Evolutionary conservation across 2,329 filamentous ascomycete species (phyloP).

Genomic region (Phyllosticta ampelicida): DNA sequence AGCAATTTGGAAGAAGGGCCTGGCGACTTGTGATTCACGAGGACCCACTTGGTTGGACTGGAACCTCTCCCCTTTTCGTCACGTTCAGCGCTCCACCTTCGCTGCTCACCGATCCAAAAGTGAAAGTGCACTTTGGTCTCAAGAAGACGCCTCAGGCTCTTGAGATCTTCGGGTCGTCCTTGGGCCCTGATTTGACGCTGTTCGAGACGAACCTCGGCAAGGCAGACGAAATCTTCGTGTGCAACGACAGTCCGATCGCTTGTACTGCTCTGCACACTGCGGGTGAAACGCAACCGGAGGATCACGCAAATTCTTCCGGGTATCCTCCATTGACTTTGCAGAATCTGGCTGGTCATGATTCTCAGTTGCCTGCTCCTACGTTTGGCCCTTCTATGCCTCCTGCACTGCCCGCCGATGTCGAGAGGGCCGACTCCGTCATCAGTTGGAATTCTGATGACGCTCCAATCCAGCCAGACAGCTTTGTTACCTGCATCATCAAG

Average conservation of each 20-base stretch:
- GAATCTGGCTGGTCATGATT: no score
- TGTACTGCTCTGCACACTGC: not conserved
- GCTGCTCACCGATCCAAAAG: not conserved
- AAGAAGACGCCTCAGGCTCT: not conserved
- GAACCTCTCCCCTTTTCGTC: not conserved
- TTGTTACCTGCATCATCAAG: no score
- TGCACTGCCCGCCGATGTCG: no score
- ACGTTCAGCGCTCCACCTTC: not conserved
- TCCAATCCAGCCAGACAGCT: no score
- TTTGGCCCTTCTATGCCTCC: no score
- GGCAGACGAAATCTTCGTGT: not conserved
- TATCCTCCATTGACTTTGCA: no score
- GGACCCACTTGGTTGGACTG: not conserved
- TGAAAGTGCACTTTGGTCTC: not conserved
- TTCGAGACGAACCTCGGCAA: not conserved
- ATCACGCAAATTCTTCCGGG: not conserved
- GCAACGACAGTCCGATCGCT: not conserved
- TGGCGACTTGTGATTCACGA: not conserved
- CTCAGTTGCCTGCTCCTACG: no score
- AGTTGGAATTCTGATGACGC: no score
- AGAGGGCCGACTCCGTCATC: no score
- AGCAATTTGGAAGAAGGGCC: not conserved
- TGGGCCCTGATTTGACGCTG: not conserved
- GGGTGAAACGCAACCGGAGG: not conserved
- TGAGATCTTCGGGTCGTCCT: not conserved